Conservation (phyloP, 2,329 filamentous ascomycete genomes). For the Aspergillus sp. region DNA sequence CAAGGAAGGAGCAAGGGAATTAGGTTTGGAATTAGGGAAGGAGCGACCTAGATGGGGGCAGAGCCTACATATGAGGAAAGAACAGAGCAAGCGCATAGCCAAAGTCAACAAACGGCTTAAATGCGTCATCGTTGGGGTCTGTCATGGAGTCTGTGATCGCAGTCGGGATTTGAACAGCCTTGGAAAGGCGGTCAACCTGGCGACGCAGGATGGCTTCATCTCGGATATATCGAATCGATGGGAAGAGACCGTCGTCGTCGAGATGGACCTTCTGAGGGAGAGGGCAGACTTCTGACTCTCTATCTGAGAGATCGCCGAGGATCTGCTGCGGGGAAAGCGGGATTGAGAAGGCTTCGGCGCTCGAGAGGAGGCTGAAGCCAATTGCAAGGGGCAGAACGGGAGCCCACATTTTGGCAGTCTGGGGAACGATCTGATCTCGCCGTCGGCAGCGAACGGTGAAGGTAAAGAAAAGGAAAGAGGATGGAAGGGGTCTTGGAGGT, state of each 20-base stretch:
- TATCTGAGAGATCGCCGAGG: conserved; percentile 11
- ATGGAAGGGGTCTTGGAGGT: neutral
- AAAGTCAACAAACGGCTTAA: conserved; percentile 59
- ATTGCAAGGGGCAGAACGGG: neutral
- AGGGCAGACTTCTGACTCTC: conserved; percentile 26
- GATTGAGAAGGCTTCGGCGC: conserved; percentile 22
- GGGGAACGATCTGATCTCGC: neutral
- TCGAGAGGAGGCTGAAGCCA: conserved; percentile 12
- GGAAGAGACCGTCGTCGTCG: conserved; percentile 29
- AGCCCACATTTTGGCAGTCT: neutral
- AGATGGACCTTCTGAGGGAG: conserved; percentile 28
- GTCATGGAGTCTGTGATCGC: conserved; percentile 31
- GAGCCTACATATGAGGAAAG: conserved; percentile 51
- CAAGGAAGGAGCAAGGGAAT: neutral
- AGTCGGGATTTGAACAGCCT: conserved; percentile 58
- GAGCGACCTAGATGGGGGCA: neutral
- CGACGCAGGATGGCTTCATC: conserved; percentile 31
- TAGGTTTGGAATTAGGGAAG: neutral
- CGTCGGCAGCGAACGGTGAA: neutral
- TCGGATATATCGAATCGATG: conserved; percentile 29
- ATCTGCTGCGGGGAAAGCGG: conserved; percentile 25
- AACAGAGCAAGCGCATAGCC: conserved; percentile 50
- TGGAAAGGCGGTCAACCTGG: conserved; percentile 53
- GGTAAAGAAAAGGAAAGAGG: neutral
- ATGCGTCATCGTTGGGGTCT: conserved; percentile 58